Base-by-base conservation (phyloP, 305 asterid genomes). In the Rubia peregrina region DNA sequence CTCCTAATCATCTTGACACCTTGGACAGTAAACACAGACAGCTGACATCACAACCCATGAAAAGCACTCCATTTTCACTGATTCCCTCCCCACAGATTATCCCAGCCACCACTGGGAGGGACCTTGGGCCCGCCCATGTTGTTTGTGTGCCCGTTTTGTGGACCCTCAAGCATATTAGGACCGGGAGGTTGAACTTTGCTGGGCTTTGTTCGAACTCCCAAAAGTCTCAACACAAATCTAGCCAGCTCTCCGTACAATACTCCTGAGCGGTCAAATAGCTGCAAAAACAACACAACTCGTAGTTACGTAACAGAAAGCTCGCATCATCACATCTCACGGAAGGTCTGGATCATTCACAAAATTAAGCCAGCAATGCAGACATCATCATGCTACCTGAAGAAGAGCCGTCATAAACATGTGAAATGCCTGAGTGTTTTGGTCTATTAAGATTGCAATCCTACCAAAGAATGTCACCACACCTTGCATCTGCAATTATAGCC, bases 401-500 rank as follows among this genome's bases (percentile, higher is more conserved):
- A 94, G 93, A 78, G 98, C 96, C 14, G 83, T 44, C 93, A 91
- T 89, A 78, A 94, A 91, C 99, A 91, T 83, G 75, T 94, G 99
- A 80, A 94, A 91, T 16, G 99, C 99, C 80, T 94, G 98, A 53
- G 98, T 90, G 71, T 94, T 94, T 79, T 94, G 99, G 88, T 94
- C 98, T n/a, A 89, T 87, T 86, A 91, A 72, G 77, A 94, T 84
- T 60, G 98, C 90, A 65, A 94, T 40, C 51, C 99, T 87, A 62
- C 98, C 98, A 65, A 91, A 94, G 85, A 91, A 94, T 74, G 71
- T 88, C 64, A 94, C 98, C 9, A 88, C 95, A 41, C 99, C 99
- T 78, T 85, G 89, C 97, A 94, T 89, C 98, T 94, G 90, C 78
- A 66, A 53, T 55, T 16, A 49, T 38, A 9, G 62, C 42, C 57